These are phyloP conservation scores for Emiliania huxleyi DNA, from an alignment of 78 protist genomes.

Conservation along the genomic window DNA sequence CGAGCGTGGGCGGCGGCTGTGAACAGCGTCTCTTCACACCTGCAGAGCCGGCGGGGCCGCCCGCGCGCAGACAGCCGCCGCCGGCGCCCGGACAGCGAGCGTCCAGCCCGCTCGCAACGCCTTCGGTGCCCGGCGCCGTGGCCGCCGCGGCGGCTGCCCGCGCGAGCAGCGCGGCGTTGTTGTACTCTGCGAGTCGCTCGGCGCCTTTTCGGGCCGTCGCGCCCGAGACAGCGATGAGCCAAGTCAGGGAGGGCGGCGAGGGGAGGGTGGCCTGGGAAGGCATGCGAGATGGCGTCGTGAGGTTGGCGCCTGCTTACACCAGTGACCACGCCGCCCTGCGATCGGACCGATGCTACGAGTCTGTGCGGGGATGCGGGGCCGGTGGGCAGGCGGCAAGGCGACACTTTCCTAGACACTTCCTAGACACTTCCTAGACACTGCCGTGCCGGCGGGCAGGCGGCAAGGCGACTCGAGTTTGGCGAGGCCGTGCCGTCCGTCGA, in stretches of 20 bases:
- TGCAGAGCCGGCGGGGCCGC: not conserved
- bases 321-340: too few species aligned
- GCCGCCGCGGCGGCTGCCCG: not conserved
- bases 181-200: not conserved
- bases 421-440: too few species aligned
- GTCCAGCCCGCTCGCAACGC: not conserved
- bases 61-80: not conserved
- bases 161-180: slow-evolving; percentile 12
- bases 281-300: too few species aligned
- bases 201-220: not conserved
- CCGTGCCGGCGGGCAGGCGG: too few species aligned
- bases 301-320: too few species aligned
- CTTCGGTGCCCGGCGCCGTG: not conserved
- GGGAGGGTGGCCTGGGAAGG: too few species aligned
- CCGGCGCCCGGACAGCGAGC: not conserved
- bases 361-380: too few species aligned
- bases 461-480: too few species aligned
- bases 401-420: too few species aligned
- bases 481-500: too few species aligned
- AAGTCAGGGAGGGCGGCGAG: not conserved
- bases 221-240: not conserved
- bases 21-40: not conserved
- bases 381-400: too few species aligned
- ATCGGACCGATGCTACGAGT: too few species aligned
- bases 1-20: not conserved